Conservation (phyloP, 179 eudicot genomes). For the Beta corolliflora region DNA sequence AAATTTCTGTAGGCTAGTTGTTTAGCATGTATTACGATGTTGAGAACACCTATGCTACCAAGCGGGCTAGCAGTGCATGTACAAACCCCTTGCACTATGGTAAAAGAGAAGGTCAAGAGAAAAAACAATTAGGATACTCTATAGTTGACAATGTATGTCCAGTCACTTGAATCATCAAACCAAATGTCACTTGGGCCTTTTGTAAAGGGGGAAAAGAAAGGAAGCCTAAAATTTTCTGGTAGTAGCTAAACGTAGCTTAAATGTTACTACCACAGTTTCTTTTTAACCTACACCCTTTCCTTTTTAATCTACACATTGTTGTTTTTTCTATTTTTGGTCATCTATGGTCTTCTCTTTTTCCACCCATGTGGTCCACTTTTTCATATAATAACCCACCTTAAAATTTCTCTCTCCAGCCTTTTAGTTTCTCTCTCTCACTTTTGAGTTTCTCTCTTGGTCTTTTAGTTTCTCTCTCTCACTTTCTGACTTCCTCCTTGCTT, state of each 20-base stretch:
- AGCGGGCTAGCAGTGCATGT: background rate
- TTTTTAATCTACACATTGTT: too few relatives aligned
- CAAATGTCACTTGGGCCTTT: background rate
- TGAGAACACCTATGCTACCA: background rate
- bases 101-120: background rate
- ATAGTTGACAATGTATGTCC: background rate
- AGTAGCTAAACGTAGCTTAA: background rate
- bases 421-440: too few relatives aligned
- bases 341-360: too few relatives aligned
- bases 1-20: background rate
- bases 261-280: background rate
- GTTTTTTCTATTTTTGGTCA: too few relatives aligned
- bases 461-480: too few relatives aligned
- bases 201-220: background rate
- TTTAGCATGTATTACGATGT: background rate
- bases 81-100: background rate
- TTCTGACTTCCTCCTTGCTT: too few relatives aligned
- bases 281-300: background rate
- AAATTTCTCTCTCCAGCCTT: too few relatives aligned
- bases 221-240: background rate
- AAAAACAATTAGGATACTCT: background rate
- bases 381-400: too few relatives aligned
- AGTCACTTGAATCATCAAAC: background rate
- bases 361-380: too few relatives aligned
- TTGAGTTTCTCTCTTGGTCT: too few relatives aligned